phyloP scores from a whole-genome alignment of 257 asterid genomes.

The Ehretia macrophylla region DNA sequence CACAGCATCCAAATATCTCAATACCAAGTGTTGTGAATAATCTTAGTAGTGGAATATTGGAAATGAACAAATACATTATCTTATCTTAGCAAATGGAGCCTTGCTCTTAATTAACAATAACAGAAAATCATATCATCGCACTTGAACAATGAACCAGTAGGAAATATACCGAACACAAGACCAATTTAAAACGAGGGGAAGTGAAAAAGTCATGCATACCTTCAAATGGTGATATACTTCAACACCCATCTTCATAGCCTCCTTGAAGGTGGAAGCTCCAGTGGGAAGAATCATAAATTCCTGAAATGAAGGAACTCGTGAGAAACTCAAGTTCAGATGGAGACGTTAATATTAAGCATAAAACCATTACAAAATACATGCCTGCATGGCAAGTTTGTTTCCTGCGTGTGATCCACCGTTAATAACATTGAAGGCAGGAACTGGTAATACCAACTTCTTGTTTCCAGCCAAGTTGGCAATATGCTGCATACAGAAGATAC shows the following conservation, averaged over 20 bases:
- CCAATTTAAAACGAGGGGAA: not conserved
- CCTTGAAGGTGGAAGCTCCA: slow-evolving; percentile 94
- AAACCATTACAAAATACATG: slow-evolving; percentile 12
- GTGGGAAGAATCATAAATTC: slow-evolving; percentile 97
- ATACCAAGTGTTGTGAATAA: too few relatives aligned
- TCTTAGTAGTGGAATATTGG: too few relatives aligned
- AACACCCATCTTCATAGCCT: slow-evolving; percentile 99
- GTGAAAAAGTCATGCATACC: slow-evolving; percentile 32
- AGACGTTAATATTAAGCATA: not conserved
- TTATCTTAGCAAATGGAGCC: too few relatives aligned
- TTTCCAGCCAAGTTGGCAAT: slow-evolving; percentile 95
- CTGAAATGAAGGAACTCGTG: slow-evolving; percentile 31
- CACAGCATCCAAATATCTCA: too few relatives aligned
- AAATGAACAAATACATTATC: too few relatives aligned
- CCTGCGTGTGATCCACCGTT: slow-evolving; percentile 99
- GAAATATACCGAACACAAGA: too few relatives aligned
- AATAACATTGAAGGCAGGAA: slow-evolving; percentile 97
- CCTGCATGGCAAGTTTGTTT: slow-evolving; percentile 99
- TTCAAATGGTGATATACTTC: slow-evolving; percentile 96
- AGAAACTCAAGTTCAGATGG: slow-evolving; percentile 1
- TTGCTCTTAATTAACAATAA: too few relatives aligned
- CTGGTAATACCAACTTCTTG: slow-evolving; percentile 91
- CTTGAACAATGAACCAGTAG: not conserved
- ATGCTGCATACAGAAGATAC: slow-evolving; percentile 53
- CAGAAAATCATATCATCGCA: too few relatives aligned